Evolutionary conservation across 768 basidiomycete genomes (phyloP), one percentile per base, ranked within the genome.

Genomic region (Sistotremastrum suecicum): DNA sequence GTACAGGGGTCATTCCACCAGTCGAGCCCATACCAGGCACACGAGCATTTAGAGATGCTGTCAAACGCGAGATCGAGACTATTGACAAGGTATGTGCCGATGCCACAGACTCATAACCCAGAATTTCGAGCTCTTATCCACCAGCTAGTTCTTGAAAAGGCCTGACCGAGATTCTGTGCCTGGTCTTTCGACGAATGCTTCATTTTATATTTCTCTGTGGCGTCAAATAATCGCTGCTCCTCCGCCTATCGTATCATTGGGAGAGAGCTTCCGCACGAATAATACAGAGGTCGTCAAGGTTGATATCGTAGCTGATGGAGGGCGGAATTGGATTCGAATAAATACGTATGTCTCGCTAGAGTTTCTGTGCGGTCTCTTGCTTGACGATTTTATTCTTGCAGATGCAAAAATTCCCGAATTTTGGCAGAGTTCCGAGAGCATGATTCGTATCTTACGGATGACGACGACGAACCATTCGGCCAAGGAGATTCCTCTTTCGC

Each of bases 121-220:
- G 45, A 28, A 20, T 34, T 8, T 38, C 34, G 32, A 34, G 29
- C 11, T 12, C 29, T 33, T 8, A 11, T 34, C 8, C 3, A 4
- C 29, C 20, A 34, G 34, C 37, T 81, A 83, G 80, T 78, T 78
- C 56, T 69, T 81, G 44, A 64, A 68, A 46, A 61, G 70, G 51
- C 68, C 73, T 5, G 49, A 63, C 30, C 69, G 64, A 37, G 63
- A 54, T 10, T 57, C 65, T n/a, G 60, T 70, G 1, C 72, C 76
- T 1, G 57, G 75, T 3, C 63, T 75, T 20, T 80, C 80, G 0
- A 85, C 80, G 6, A 91, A 90, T 59, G 80, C 85, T 0, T 82
- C 82, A 7, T 85, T 88, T 54, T 67, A 87, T 31, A 66, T 82
- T 8, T 79, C 84, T 0, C 83, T 91, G 0, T 91, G 86, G 85